Percentiles rank a stretch among this genome's conserved stretches.
Conservation (phyloP, 2,329 filamentous ascomycete genomes). For the Xylaria sp. region DNA sequence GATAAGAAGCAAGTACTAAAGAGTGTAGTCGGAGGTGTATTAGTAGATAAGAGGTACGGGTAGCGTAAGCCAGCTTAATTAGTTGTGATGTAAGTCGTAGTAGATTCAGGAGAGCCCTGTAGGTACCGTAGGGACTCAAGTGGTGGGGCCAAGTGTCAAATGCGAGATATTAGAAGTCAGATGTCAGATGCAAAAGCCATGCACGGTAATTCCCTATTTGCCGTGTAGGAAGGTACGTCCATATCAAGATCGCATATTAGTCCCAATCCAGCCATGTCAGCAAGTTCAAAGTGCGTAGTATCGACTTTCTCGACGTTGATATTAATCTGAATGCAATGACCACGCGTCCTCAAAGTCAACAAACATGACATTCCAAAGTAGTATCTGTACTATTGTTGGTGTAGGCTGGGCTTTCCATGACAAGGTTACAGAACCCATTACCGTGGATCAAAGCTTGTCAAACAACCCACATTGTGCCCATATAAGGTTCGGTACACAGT, state of each 20-base stretch:
- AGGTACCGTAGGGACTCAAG: neutral
- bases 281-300: neutral
- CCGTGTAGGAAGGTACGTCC: neutral
- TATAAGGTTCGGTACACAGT: constrained; percentile 10
- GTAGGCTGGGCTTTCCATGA: neutral
- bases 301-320: neutral
- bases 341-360: neutral
- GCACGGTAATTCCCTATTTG: neutral
- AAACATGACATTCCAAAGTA: neutral
- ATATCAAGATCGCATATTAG: neutral
- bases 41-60: neutral
- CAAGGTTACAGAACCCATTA: constrained; percentile 22
- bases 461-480: neutral
- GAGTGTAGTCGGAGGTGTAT: too few relatives aligned
- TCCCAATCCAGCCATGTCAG: neutral
- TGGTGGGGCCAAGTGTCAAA: constrained; percentile 17
- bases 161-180: constrained; percentile 13
- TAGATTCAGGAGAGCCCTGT: neutral
- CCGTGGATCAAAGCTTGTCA: constrained; percentile 21
- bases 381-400: neutral
- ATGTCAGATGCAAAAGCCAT: constrained; percentile 1
- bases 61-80: neutral
- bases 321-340: neutral
- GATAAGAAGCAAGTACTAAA: too few relatives aligned
- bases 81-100: neutral